phyloP scores from a whole-genome alignment of 2,329 filamentous ascomycete species.

The Fusarium robinianum region DNA sequence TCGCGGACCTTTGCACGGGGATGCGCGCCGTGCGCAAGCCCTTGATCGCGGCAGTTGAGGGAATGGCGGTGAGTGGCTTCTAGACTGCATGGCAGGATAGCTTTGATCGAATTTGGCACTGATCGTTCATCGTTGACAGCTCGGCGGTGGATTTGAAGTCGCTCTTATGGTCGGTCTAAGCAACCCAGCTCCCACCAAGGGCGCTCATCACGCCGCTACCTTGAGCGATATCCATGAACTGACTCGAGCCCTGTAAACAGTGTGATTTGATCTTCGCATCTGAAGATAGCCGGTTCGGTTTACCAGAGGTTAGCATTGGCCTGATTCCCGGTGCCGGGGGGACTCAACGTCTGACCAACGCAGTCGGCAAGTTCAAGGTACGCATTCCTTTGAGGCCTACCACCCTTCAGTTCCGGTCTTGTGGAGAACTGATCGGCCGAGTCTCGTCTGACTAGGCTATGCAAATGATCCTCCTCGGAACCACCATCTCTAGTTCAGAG shows the following conservation, averaged over 20 bases:
- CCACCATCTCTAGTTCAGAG: conserved; percentile 34
- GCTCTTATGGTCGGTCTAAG: conserved; percentile 51
- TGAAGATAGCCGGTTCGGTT: conserved; percentile 43
- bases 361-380: conserved; percentile 49
- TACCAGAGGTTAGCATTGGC: conserved; percentile 48
- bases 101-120: conserved; percentile 6
- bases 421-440: background rate
- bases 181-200: too few species aligned
- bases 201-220: too few species aligned
- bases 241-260: conserved; percentile 23
- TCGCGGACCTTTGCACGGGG: conserved; percentile 48
- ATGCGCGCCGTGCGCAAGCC: conserved; percentile 48
- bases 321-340: conserved; percentile 48
- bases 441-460: conserved; percentile 34
- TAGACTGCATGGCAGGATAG: background rate
- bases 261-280: conserved; percentile 48
- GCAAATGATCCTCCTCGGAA: conserved; percentile 41
- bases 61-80: conserved; percentile 50
- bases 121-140: conserved; percentile 38
- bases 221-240: background rate
- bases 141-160: conserved; percentile 57
- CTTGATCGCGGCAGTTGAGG: conserved; percentile 54
- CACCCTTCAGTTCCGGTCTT: background rate
- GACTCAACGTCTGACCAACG: conserved; percentile 47
- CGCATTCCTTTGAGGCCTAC: background rate